These are phyloP conservation scores for Russula sp. DNA, from an alignment of 768 basidiomycete genomes.

Conservation along the genomic window DNA sequence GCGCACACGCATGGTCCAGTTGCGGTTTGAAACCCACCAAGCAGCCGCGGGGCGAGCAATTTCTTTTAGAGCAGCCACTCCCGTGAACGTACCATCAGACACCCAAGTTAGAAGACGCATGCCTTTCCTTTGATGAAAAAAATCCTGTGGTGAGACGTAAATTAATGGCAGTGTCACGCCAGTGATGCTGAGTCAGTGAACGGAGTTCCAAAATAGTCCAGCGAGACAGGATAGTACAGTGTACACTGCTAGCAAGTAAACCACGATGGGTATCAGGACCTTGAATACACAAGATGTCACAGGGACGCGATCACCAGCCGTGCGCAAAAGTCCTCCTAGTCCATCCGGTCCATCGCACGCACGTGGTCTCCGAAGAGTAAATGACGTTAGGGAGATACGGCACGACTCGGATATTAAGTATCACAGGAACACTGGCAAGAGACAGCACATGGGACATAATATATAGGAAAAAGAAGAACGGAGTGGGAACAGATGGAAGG, in stretches of 20 bases:
- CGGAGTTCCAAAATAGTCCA: neutral
- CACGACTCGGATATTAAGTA: slow-evolving; percentile 13
- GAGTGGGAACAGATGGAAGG: neutral
- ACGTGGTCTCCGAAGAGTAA: slow-evolving; percentile 27
- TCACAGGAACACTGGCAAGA: slow-evolving; percentile 3
- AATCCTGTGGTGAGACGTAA: no score
- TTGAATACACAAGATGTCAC: neutral
- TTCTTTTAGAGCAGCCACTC: no score
- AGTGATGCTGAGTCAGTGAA: neutral
- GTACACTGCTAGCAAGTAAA: neutral
- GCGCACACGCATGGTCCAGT: no score
- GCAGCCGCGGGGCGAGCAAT: no score
- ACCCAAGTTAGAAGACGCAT: no score
- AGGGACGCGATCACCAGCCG: neutral
- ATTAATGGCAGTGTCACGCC: no score
- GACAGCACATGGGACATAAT: slow-evolving; percentile 8
- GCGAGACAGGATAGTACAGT: neutral
- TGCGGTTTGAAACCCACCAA: no score
- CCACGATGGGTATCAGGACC: neutral
- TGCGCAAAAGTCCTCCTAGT: neutral
- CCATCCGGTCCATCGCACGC: slow-evolving; percentile 35
- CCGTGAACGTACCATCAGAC: no score
- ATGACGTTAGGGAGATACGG: slow-evolving; percentile 10
- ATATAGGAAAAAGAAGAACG: slow-evolving; percentile 15
- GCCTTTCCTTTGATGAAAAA: no score